Evolutionary conservation across 2,329 filamentous ascomycete genomes (phyloP).

Genomic region (Samsoniella hepiali): DNA sequence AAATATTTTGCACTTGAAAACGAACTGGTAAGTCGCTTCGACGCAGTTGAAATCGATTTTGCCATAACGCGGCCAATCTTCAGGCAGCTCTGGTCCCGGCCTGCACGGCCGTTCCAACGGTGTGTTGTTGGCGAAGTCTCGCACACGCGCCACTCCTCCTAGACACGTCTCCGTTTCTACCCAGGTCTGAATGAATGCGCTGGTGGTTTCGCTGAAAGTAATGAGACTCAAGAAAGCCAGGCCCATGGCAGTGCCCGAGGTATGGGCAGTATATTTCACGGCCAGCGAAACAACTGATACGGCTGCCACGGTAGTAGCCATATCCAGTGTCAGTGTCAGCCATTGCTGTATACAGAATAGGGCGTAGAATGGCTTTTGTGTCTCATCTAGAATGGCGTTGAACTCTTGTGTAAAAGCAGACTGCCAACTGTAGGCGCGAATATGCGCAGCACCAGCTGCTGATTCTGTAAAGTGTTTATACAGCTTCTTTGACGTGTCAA

Average conservation of each 20-base stretch:
- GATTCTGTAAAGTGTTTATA: constrained; percentile 38
- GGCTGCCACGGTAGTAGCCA: constrained; percentile 23
- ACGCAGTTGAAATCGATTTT: neutral
- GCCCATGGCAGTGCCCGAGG: constrained; percentile 44
- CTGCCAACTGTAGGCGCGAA: constrained; percentile 26
- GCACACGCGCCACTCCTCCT: no score
- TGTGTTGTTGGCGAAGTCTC: no score
- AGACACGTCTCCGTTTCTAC: no score
- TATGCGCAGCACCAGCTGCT: constrained; percentile 24
- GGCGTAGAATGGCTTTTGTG: constrained; percentile 29
- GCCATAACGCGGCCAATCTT: neutral
- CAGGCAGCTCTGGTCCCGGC: no score
- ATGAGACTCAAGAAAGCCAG: constrained; percentile 32
- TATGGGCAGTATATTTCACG: constrained; percentile 40
- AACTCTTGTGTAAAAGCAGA: constrained; percentile 38
- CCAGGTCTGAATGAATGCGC: no score
- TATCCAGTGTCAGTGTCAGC: constrained; percentile 42
- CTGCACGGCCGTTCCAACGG: no score
- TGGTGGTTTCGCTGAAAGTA: constrained; percentile 24
- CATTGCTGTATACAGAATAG: constrained; percentile 45
- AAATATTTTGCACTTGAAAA: neutral
- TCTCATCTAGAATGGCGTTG: constrained; percentile 36
- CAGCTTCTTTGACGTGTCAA: constrained; percentile 49
- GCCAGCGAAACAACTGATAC: constrained; percentile 36
- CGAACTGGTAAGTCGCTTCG: neutral